phyloP scores from a whole-genome alignment of 2,329 filamentous ascomycete species.

The Fusarium stilboides region DNA sequence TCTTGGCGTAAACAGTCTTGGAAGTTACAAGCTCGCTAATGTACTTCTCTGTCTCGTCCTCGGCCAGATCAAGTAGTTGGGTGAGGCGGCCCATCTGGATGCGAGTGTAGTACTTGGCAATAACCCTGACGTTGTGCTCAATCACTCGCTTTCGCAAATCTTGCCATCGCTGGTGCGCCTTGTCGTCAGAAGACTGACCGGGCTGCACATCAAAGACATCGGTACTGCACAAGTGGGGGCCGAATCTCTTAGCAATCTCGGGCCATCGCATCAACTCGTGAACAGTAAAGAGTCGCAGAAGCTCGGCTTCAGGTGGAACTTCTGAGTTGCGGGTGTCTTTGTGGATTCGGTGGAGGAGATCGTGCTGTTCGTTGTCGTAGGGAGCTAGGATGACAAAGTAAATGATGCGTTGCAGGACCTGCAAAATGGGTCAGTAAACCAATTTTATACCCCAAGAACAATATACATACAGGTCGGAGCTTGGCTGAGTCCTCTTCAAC shows the following conservation, averaged over 20 bases:
- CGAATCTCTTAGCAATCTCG: constrained; percentile 89
- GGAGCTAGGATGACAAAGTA: constrained; percentile 98
- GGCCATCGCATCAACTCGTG: constrained; percentile 99
- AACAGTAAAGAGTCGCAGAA: constrained; percentile 95
- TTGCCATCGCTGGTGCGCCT: constrained; percentile 89
- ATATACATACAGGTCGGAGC: constrained; percentile 81
- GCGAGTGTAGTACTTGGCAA: constrained; percentile 98
- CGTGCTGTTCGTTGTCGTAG: constrained; percentile 98
- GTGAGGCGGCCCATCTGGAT: constrained; percentile 94
- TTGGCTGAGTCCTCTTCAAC: constrained; percentile 92
- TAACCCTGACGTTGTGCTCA: constrained; percentile 97
- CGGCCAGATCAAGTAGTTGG: constrained; percentile 89
- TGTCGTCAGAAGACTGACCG: constrained; percentile 79
- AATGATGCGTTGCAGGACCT: constrained; percentile 94
- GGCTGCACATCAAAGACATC: constrained; percentile 86
- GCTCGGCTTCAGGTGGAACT: constrained; percentile 84
- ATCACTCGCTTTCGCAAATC: constrained; percentile 98
- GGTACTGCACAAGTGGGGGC: constrained; percentile 86
- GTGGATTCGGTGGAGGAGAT: constrained; percentile 93
- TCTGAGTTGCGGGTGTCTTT: constrained; percentile 85
- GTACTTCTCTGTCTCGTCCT: constrained; percentile 99
- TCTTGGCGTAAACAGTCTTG: constrained; percentile 98
- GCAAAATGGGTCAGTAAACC: constrained; percentile 29
- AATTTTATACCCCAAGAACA: not conserved
- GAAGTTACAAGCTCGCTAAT: constrained; percentile 97